Evolutionary conservation across 805 yeast genomes (phyloP), one percentile per base, ranked within the genome.

Genomic region (Schwanniomyces yamadae): DNA sequence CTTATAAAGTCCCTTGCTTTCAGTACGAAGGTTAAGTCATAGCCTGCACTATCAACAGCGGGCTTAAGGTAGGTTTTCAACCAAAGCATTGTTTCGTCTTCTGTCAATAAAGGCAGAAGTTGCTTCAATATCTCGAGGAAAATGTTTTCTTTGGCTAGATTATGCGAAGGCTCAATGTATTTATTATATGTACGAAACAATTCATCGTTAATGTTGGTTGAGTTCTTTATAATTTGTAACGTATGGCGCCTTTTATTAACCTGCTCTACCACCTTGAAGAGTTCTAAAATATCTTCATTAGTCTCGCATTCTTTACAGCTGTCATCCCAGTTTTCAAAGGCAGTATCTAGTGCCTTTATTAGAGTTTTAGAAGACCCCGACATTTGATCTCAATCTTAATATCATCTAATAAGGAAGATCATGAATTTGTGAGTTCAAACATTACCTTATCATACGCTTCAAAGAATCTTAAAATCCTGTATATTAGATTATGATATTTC

Each of bases 1-100:
- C 25, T 27, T 4, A 68, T 47, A 17, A 67, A 56, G 8, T 43
- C 46, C 31, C 67, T 41, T 8, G 65, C 36, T 31, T 58, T 57
- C 8, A 44, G 46, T 8, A 68, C 67, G 39, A 73, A 59, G 6
- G 48, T 49, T n/a, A 65, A 46, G 36, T 64, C 69, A 34, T 58
- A 61, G 2, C 84, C 82, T 0, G 82, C 80, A 23, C 83, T 75
- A 46, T 80, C 81, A 3, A 79, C 59, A 0, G 83, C 79, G 0
- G 77, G 74, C 9, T 60, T 59, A 9, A 70, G 48, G 39, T 77
- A 71, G 23, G 71, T 61, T 19, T 61, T 57, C 31, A 76, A 61
- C 85, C 86, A 82, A 25, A 62, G 52, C 15, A 51, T 43, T 7
- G 74, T 51, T 24, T 62, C 67, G 8, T 57, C 54, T 8, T 50